Evolutionary conservation across 495 filamentous ascomycete genomes (phyloP), one percentile per base, ranked within the genome.

Genomic region (Xylaria intraflava): DNA sequence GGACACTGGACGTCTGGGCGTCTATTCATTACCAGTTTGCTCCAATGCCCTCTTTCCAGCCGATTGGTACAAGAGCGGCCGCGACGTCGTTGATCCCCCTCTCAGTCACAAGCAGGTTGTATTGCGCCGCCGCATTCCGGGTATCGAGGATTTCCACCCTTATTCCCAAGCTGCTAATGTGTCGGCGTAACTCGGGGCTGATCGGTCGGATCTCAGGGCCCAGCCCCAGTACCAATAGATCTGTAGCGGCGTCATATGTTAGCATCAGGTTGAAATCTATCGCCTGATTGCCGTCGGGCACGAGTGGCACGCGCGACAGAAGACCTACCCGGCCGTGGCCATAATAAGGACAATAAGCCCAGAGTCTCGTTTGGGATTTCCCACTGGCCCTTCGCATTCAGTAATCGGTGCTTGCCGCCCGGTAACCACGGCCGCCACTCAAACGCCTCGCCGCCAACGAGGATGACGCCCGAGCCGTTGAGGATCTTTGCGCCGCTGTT

Each of bases 91-190:
- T 70, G 10, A 90, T 81, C 20, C 88, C 87, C 43, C 89, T 75
- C 73, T 95, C 89, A 41, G 88, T 94, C 38, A 86, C 89, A 42
- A 95, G 71, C 59, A 95, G 59, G 65, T 95, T 95, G 62, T 88
- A 95, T 73, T 91, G 89, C 49, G 89, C 85, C 16, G 91, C 90
- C 19, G 93, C 93, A 72, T 96, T 96, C 53, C 89, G 75, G 31
- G 93, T 99, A 74, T 96, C 93, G 66, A 88, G 79, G 11, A 96
- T 78, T 61, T 99, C 93, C 24, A 97, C 73, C 54, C 88, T 77
- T 53, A 99, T 85, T 0, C 93, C 93, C 50, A 97, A 57, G 20
- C 78, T 78, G 60, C 83, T 86, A 49, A 99, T 83, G 56, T 79
- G 73, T 53, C 75, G 73, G 58, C 86, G 81, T 45, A 87, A 86